These are phyloP conservation scores for Mrakia hoshinonis DNA, from an alignment of 768 basidiomycete genomes.

Conservation along the genomic window DNA sequence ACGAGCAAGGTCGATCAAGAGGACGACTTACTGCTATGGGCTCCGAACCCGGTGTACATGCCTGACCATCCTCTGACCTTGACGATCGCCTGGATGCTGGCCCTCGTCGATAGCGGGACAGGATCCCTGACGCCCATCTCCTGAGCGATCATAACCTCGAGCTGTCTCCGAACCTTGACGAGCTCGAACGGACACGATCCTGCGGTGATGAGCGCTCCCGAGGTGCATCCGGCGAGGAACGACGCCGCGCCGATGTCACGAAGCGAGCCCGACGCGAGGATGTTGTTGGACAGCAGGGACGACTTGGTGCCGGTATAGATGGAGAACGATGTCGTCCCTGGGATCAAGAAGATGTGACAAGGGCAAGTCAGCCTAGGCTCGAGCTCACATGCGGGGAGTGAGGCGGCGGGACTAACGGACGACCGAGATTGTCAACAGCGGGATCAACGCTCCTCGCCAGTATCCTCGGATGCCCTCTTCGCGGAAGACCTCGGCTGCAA, in stretches of 20 bases:
- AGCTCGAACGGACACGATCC: constrained; percentile 91
- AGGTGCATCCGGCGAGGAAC: constrained; percentile 57
- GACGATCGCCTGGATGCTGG: constrained; percentile 16
- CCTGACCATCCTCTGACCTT: constrained; percentile 40
- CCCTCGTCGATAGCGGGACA: neutral
- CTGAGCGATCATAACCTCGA: constrained; percentile 47
- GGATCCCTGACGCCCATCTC: constrained; percentile 18
- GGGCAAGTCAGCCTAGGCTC: no score
- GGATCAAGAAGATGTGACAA: neutral
- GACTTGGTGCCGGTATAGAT: constrained; percentile 82
- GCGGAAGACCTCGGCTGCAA: constrained; percentile 45
- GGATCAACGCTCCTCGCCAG: constrained; percentile 54
- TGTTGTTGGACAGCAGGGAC: constrained; percentile 46
- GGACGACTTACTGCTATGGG: constrained; percentile 60
- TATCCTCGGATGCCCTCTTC: constrained; percentile 59
- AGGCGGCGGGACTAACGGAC: constrained; percentile 61
- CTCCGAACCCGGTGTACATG: constrained; percentile 70
- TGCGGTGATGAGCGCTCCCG: constrained; percentile 80
- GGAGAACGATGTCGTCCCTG: constrained; percentile 82
- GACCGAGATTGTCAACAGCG: constrained; percentile 88
- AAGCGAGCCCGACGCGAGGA: constrained; percentile 13
- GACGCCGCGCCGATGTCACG: neutral
- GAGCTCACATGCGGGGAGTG: constrained; percentile 8
- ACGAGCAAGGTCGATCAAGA: neutral
- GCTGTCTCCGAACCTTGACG: constrained; percentile 85